Evolutionary conservation across 441 rosid species (phyloP).

Genomic region (Biscutella auriculata): DNA sequence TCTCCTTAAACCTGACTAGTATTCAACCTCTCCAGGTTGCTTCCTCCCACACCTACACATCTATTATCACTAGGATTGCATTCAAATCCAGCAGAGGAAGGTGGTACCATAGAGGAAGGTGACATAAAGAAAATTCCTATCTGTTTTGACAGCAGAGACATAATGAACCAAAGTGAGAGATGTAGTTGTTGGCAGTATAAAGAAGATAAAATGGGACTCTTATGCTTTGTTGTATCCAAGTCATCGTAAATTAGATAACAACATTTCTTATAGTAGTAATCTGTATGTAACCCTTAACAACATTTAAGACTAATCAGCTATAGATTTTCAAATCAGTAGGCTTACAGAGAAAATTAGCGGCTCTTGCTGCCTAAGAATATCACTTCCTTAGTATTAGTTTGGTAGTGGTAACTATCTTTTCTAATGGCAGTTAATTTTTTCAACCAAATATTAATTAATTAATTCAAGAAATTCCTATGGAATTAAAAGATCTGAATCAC

Average conservation of each 20-base stretch:
- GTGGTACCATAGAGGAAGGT: conserved; percentile 72
- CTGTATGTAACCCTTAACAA: background rate
- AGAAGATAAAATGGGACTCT: background rate
- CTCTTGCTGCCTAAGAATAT: too few relatives aligned
- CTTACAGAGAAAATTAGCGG: conserved; percentile 97
- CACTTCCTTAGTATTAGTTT: too few relatives aligned
- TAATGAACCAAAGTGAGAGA: background rate
- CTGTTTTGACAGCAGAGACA: conserved; percentile 32
- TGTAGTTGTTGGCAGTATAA: background rate
- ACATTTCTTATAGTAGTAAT: background rate
- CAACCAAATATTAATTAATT: too few relatives aligned
- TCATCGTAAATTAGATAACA: background rate
- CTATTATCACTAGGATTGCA: too few relatives aligned
- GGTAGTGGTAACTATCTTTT: too few relatives aligned
- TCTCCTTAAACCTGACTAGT: conserved; percentile 17
- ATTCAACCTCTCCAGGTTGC: conserved; percentile 9
- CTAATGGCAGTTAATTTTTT: too few relatives aligned
- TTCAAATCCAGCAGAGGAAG: too few relatives aligned
- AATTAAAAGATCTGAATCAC: too few relatives aligned
- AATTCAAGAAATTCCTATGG: too few relatives aligned
- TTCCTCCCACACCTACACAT: too few relatives aligned
- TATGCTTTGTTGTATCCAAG: background rate
- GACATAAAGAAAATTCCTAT: conserved; percentile 96
- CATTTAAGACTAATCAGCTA: background rate
- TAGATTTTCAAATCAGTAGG: background rate